phyloP scores from a whole-genome alignment of 2,329 filamentous ascomycete genomes.

The Leptographium wingfieldii region DNA sequence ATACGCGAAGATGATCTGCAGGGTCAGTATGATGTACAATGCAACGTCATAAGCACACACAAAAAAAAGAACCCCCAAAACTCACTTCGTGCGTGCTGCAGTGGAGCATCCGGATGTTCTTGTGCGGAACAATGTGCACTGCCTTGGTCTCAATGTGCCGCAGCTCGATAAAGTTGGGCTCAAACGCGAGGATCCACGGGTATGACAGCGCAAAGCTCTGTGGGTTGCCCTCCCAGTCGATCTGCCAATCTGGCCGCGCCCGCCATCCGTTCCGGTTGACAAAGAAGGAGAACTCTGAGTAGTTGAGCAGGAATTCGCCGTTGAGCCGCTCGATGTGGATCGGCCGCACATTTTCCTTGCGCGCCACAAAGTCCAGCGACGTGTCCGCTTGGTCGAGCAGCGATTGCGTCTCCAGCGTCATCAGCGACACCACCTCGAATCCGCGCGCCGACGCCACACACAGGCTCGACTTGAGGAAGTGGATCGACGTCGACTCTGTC shows the following conservation, averaged over 20 bases:
- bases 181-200: slow-evolving; percentile 94
- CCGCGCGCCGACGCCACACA: slow-evolving; percentile 92
- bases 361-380: slow-evolving; percentile 89
- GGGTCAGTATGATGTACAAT: slow-evolving; percentile 15
- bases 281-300: slow-evolving; percentile 98
- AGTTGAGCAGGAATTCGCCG: slow-evolving; percentile 94
- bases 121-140: slow-evolving; percentile 90
- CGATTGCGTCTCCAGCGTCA: slow-evolving; percentile 96
- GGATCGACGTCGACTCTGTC: slow-evolving; percentile 93
- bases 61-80: slow-evolving; percentile 17
- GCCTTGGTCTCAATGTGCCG: slow-evolving; percentile 88
- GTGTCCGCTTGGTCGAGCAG: slow-evolving; percentile 95
- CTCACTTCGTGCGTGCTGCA: slow-evolving; percentile 91
- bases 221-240: slow-evolving; percentile 92
- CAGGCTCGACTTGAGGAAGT: slow-evolving; percentile 92
- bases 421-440: slow-evolving; percentile 92
- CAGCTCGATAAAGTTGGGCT: slow-evolving; percentile 94
- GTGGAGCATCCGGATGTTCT: slow-evolving; percentile 95
- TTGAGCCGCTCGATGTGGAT: slow-evolving; percentile 97
- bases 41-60: neutral
- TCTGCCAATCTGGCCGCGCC: slow-evolving; percentile 88
- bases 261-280: slow-evolving; percentile 98
- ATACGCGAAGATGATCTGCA: slow-evolving; percentile 89
- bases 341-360: slow-evolving; percentile 84
- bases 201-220: slow-evolving; percentile 89